These are phyloP conservation scores for Breviolum minutum DNA, from an alignment of 73 alveolate species.

Conservation along the genomic window DNA sequence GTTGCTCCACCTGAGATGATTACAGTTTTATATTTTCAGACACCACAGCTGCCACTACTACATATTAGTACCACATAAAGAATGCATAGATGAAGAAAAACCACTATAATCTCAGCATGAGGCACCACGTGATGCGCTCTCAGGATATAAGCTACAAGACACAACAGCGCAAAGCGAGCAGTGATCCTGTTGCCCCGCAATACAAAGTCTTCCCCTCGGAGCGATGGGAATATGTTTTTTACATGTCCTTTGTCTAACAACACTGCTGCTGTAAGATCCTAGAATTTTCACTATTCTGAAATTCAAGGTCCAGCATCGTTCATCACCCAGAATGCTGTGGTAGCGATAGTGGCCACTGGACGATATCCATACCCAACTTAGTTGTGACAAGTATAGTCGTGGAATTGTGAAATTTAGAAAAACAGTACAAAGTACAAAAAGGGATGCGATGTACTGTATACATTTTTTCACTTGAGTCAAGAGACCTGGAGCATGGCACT, in stretches of 20 bases:
- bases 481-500: not conserved
- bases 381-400: not conserved
- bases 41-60: no score
- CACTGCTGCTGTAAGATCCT: not conserved
- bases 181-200: not conserved
- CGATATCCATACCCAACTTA: slow-evolving; percentile 39
- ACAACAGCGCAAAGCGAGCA: not conserved
- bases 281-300: not conserved
- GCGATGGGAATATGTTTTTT: not conserved
- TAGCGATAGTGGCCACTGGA: not conserved
- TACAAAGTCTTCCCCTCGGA: not conserved
- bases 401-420: no score
- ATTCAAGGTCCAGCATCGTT: not conserved
- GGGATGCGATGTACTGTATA: no score
- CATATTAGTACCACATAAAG: no score
- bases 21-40: not conserved
- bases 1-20: not conserved
- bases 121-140: slow-evolving; percentile 9
- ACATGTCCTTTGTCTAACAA: not conserved
- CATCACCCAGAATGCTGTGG: not conserved
- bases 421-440: no score
- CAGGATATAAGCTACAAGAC: not conserved
- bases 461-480: not conserved
- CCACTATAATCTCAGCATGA: no score
- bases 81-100: no score